Evolutionary conservation across 2,329 filamentous ascomycete species (phyloP).

Genomic region (Conoideocrella luteorostrata): DNA sequence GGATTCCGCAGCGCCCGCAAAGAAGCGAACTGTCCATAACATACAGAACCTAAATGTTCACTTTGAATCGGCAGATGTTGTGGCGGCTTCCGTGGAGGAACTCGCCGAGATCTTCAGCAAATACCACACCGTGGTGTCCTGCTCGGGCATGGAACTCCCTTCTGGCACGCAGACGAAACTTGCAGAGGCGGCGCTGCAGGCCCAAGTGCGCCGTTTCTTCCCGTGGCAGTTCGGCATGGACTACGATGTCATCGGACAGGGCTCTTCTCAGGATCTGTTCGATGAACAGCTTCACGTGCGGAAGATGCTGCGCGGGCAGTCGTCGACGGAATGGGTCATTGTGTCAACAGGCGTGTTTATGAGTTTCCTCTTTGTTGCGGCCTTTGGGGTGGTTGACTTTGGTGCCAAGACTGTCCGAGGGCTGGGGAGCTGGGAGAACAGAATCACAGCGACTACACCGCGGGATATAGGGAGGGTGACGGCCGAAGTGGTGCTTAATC

Average conservation of each 20-base stretch:
- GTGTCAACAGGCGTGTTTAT: slow-evolving; percentile 66
- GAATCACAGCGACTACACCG: slow-evolving; percentile 56
- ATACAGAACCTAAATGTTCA: slow-evolving; percentile 31
- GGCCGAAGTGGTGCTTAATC: slow-evolving; percentile 46
- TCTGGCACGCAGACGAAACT: slow-evolving; percentile 53
- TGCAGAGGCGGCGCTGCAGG: slow-evolving; percentile 45
- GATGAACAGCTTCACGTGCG: slow-evolving; percentile 60
- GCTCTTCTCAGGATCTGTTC: slow-evolving; percentile 57
- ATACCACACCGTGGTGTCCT: slow-evolving; percentile 52
- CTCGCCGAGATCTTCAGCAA: slow-evolving; percentile 36
- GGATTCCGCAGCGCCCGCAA: slow-evolving; percentile 28
- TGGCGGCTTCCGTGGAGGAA: slow-evolving; percentile 24
- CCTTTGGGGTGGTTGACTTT: slow-evolving; percentile 57
- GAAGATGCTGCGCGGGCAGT: slow-evolving; percentile 41
- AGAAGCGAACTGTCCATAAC: slow-evolving; percentile 25
- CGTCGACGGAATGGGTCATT: slow-evolving; percentile 51
- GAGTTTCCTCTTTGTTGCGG: slow-evolving; percentile 59
- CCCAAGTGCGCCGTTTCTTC: slow-evolving; percentile 46
- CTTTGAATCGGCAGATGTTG: slow-evolving; percentile 40
- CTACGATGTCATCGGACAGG: slow-evolving; percentile 57
- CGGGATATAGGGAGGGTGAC: slow-evolving; percentile 57
- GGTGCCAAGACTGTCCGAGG: slow-evolving; percentile 37
- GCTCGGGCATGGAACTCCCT: slow-evolving; percentile 53
- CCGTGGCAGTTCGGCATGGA: slow-evolving; percentile 73
- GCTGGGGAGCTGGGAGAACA: slow-evolving; percentile 55